These are phyloP conservation scores for Sparassis latifolia DNA, from an alignment of 1,284 basidiomycete species.

Conservation along the genomic window DNA sequence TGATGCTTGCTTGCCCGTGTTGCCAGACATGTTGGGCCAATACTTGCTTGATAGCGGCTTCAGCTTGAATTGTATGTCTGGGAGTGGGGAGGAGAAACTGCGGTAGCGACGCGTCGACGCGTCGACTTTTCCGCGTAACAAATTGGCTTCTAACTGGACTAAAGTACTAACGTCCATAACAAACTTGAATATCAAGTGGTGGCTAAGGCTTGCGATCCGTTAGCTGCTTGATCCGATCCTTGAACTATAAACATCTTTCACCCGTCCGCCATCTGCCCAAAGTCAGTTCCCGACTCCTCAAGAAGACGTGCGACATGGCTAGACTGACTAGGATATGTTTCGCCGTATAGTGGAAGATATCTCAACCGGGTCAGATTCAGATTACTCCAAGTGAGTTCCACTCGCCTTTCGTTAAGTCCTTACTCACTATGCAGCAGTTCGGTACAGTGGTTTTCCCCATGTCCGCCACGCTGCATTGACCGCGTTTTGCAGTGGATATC, in stretches of 20 bases:
- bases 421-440: constrained; percentile 23
- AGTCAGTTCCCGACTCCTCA: too few relatives aligned
- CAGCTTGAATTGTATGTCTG: background rate
- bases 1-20: background rate
- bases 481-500: constrained; percentile 75
- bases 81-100: too few relatives aligned
- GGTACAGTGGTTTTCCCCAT: constrained; percentile 20
- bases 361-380: constrained; percentile 82
- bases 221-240: too few relatives aligned
- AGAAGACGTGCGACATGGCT: too few relatives aligned
- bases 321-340: constrained; percentile 6
- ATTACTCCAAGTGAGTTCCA: constrained; percentile 73
- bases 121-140: too few relatives aligned
- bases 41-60: background rate
- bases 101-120: too few relatives aligned
- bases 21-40: background rate
- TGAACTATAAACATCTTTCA: too few relatives aligned
- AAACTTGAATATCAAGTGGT: too few relatives aligned
- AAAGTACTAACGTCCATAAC: too few relatives aligned
- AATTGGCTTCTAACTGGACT: too few relatives aligned
- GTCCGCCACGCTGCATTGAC: background rate
- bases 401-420: constrained; percentile 6
- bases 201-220: too few relatives aligned
- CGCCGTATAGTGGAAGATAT: constrained; percentile 67
- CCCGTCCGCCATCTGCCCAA: too few relatives aligned